A percentile compares a stretch with the other conserved stretches of the same genome.
Evolutionary conservation across 495 filamentous ascomycete species (phyloP).

Genomic region (Echria macrotheca): DNA sequence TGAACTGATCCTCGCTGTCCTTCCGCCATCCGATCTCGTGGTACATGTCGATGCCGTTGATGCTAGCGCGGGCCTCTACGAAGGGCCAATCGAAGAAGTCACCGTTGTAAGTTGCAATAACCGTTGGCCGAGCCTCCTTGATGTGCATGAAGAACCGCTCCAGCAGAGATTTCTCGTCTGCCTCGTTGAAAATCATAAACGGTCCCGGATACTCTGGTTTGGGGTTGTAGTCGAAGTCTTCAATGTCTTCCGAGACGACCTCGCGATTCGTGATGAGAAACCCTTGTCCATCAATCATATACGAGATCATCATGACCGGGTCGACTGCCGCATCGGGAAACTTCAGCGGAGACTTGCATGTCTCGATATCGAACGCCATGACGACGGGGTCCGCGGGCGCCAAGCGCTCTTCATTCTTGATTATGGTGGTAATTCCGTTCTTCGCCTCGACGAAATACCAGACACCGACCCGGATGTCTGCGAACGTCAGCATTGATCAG

Average conservation of each 20-base stretch:
- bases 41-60: conserved; percentile 99
- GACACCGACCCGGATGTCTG: conserved; percentile 91
- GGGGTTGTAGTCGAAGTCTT: conserved; percentile 97
- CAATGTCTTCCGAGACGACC: conserved; percentile 95
- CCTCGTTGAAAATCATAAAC: conserved; percentile 98
- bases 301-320: conserved; percentile 99
- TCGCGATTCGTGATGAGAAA: conserved; percentile 98
- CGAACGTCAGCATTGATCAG: conserved; percentile 19
- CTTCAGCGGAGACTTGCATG: conserved; percentile 91
- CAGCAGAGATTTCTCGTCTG: conserved; percentile 79
- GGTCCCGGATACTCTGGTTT: conserved; percentile 91
- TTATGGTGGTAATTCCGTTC: conserved; percentile 77
- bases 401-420: conserved; percentile 81
- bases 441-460: conserved; percentile 97
- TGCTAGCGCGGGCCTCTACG: conserved; percentile 85
- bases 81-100: conserved; percentile 99
- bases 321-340: conserved; percentile 96
- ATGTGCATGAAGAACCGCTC: conserved; percentile 95
- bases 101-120: conserved; percentile 99
- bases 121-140: conserved; percentile 88
- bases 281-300: conserved; percentile 99
- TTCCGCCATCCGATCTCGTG: conserved; percentile 94
- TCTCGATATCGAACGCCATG: conserved; percentile 97
- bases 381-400: conserved; percentile 89
- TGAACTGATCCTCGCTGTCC: conserved; percentile 92